Percentiles rank a stretch among this genome's conserved stretches.
Evolutionary conservation across 306 rosid genomes (phyloP).

Genomic region (Abrus pulchellus): DNA sequence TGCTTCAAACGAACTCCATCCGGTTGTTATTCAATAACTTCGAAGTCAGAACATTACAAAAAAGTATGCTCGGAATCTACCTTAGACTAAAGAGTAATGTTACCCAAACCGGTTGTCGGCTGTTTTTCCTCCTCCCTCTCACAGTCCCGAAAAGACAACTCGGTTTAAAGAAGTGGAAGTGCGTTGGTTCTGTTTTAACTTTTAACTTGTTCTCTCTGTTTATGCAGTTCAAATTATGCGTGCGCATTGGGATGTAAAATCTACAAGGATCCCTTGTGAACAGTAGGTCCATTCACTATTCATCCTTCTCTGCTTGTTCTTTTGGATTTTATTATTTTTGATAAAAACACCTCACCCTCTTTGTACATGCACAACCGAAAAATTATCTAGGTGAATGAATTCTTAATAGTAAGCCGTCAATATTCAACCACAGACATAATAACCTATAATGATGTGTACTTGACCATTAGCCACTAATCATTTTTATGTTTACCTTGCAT

Average conservation of each 20-base stretch:
- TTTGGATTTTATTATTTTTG: slow-evolving; percentile 42
- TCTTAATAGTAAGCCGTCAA: slow-evolving; percentile 28
- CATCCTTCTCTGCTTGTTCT: slow-evolving; percentile 22
- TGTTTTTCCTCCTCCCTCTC: not conserved
- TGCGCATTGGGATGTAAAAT: not conserved
- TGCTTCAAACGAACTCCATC: slow-evolving; percentile 25
- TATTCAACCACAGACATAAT: slow-evolving; percentile 55
- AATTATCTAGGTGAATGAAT: slow-evolving; percentile 43
- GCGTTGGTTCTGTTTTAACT: not conserved
- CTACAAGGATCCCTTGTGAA: not conserved
- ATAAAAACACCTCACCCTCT: slow-evolving; percentile 53
- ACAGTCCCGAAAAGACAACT: not conserved
- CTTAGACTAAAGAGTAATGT: not conserved
- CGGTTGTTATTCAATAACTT: not conserved
- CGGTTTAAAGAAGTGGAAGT: not conserved
- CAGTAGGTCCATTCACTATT: not conserved
- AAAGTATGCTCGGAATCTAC: not conserved
- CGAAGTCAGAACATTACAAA: not conserved
- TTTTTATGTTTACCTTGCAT: slow-evolving; percentile 3
- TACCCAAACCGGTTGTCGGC: not conserved
- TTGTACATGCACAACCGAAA: slow-evolving; percentile 13
- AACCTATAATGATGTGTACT: slow-evolving; percentile 45
- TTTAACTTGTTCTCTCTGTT: not conserved
- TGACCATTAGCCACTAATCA: slow-evolving; percentile 47
- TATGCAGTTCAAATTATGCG: not conserved